A percentile compares a stretch with the other conserved stretches of the same genome.
These are phyloP conservation scores for Xylaria sp. DNA, from an alignment of 2,329 filamentous ascomycete species.

Conservation along the genomic window DNA sequence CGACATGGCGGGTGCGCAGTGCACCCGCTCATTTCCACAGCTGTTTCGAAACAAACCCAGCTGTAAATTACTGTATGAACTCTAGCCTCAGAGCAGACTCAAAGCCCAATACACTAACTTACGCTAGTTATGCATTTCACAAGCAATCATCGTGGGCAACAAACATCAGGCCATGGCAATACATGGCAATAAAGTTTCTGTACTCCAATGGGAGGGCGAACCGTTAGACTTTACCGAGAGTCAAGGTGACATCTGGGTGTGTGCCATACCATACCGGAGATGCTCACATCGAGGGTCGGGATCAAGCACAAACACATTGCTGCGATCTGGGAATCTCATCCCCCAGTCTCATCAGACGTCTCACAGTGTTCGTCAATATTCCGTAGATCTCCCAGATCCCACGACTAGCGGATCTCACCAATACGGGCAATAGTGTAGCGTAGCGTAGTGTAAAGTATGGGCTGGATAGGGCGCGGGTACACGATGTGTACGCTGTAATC, in stretches of 20 bases:
- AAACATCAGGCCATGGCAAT: constrained; percentile 26
- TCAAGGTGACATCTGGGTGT: constrained; percentile 17
- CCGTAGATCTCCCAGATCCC: constrained; percentile 13
- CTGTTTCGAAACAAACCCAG: constrained; percentile 24
- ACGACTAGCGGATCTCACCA: constrained; percentile 21
- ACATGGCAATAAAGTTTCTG: constrained; percentile 14
- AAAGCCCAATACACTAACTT: not conserved
- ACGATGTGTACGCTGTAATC: not conserved
- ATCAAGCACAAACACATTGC: constrained; percentile 26
- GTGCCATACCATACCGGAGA: constrained; percentile 4
- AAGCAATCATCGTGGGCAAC: constrained; percentile 19
- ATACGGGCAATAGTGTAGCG: not conserved
- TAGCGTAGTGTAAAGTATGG: not conserved
- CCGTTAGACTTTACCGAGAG: constrained; percentile 17
- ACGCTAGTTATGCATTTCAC: not conserved
- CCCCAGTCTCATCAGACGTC: constrained; percentile 17
- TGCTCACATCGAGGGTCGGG: constrained; percentile 17
- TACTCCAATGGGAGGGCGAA: constrained; percentile 1
- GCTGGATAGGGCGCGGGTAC: not conserved
- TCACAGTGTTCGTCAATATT: constrained; percentile 12
- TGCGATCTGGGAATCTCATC: constrained; percentile 23
- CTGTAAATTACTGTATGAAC: not conserved
- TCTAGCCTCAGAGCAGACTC: not conserved
- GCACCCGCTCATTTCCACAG: constrained; percentile 30
- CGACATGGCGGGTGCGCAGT: constrained; percentile 26